These are phyloP conservation scores for Kurtzmaniella cleridarum DNA, from an alignment of 805 yeast genomes.

Conservation along the genomic window DNA sequence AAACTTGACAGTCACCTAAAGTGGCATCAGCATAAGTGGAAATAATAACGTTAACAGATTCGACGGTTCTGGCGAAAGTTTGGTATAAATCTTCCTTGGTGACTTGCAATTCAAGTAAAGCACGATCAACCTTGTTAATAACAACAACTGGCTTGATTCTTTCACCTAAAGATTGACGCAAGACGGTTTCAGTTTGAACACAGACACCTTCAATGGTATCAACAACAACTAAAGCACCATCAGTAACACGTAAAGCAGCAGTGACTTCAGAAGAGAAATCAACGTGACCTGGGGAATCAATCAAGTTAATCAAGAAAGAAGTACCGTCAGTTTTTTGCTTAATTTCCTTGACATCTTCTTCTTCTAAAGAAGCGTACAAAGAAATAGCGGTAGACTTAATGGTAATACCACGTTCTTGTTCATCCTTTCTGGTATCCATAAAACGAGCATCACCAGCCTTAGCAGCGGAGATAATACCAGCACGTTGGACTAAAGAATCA, in stretches of 20 bases:
- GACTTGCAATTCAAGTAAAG: conserved; percentile 96
- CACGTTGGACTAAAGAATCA: conserved; percentile 97
- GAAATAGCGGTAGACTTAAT: conserved; percentile 99
- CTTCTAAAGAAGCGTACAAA: conserved; percentile 81
- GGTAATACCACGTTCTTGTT: conserved; percentile 99
- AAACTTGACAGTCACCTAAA: conserved; percentile 95
- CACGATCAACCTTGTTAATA: conserved; percentile 99
- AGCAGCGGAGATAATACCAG: conserved; percentile 99
- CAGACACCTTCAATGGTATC: conserved; percentile 99
- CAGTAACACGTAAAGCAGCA: conserved; percentile 99
- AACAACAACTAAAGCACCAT: conserved; percentile 99
- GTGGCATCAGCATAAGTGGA: conserved; percentile 88
- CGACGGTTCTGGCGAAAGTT: conserved; percentile 97
- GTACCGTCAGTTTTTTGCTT: conserved; percentile 89
- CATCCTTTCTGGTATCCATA: conserved; percentile 99
- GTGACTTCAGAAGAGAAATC: conserved; percentile 99
- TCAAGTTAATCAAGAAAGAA: conserved; percentile 95
- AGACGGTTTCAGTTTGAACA: conserved; percentile 99
- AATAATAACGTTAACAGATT: conserved; percentile 97
- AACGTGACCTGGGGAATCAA: conserved; percentile 99
- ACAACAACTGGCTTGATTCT: conserved; percentile 98
- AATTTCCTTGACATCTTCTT: conserved; percentile 83
- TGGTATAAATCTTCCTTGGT: conserved; percentile 98
- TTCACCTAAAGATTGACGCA: conserved; percentile 98
- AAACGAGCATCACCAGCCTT: conserved; percentile 99